Evolutionary conservation across 1,284 basidiomycete species (phyloP).

Genomic region (Exobasidium cylindrosporum): DNA sequence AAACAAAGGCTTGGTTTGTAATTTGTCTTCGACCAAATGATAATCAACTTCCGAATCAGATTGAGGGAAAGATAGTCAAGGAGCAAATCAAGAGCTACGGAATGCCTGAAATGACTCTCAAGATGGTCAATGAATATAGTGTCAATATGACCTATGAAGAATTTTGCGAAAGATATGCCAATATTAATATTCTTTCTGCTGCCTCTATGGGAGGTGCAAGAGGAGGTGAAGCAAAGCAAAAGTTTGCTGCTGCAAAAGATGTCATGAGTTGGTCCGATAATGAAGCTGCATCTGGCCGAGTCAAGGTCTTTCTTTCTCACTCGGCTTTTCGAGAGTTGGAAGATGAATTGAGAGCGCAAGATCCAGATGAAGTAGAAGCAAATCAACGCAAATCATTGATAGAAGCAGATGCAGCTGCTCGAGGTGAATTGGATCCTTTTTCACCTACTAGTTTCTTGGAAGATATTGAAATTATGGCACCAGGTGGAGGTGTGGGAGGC

Average conservation of each 20-base stretch:
- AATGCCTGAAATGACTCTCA: constrained; percentile 66
- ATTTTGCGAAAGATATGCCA: constrained; percentile 69
- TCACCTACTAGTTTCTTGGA: constrained; percentile 60
- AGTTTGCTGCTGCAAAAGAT: constrained; percentile 59
- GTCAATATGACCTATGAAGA: constrained; percentile 83
- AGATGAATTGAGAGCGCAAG: constrained; percentile 70
- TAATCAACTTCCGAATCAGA: constrained; percentile 85
- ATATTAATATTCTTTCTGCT: constrained; percentile 35
- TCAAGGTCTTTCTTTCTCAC: constrained; percentile 85
- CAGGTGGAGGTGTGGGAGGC: constrained; percentile 21
- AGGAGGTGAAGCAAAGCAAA: constrained; percentile 57
- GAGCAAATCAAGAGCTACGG: constrained; percentile 83
- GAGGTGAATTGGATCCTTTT: constrained; percentile 59
- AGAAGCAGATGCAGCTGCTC: constrained; percentile 65
- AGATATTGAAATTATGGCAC: background rate
- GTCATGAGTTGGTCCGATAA: constrained; percentile 67
- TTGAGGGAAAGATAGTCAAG: constrained; percentile 86
- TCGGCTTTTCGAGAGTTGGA: constrained; percentile 83
- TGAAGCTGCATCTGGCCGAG: constrained; percentile 74
- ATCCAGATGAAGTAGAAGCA: constrained; percentile 63
- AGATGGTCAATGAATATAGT: constrained; percentile 47
- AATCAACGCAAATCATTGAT: constrained; percentile 65
- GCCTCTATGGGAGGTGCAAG: constrained; percentile 60
- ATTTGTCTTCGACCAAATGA: constrained; percentile 94
- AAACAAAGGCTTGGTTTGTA: constrained; percentile 86